Conservation (phyloP, 768 basidiomycete genomes). For the Hericium coralloides region DNA sequence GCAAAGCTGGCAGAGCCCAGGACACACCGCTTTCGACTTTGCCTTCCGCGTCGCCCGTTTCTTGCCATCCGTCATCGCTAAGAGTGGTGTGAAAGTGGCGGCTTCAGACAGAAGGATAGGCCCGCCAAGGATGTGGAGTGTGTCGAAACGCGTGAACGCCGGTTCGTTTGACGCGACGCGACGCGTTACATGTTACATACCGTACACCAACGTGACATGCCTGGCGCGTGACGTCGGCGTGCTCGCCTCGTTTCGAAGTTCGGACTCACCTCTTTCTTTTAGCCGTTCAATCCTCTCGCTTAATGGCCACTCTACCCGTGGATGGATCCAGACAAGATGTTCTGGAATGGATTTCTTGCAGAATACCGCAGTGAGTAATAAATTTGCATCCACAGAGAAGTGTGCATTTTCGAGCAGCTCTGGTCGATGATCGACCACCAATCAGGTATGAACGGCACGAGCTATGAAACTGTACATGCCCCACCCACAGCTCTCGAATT, state of each 20-base stretch:
- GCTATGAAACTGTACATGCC: constrained; percentile 37
- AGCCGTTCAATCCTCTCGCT: too few relatives aligned
- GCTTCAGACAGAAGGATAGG: background rate
- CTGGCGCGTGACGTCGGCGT: too few relatives aligned
- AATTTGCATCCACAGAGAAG: too few relatives aligned
- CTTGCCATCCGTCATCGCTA: background rate
- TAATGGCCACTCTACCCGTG: background rate
- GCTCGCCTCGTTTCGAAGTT: too few relatives aligned
- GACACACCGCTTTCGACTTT: constrained; percentile 1
- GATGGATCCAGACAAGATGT: background rate
- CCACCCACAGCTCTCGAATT: constrained; percentile 67
- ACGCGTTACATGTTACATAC: background rate
- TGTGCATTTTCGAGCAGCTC: too few relatives aligned
- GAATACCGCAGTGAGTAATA: constrained; percentile 27
- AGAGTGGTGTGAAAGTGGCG: background rate
- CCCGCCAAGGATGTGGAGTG: background rate
- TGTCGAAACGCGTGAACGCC: too few relatives aligned
- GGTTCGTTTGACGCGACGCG: background rate
- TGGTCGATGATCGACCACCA: too few relatives aligned
- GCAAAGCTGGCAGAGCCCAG: background rate
- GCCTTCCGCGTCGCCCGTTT: background rate
- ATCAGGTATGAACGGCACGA: constrained; percentile 51
- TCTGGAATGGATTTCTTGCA: constrained; percentile 26
- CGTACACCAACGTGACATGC: constrained; percentile 1
- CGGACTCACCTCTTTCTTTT: too few relatives aligned